Conservation (phyloP, 163 green algal genomes). For the Chlorella variabilis region DNA sequence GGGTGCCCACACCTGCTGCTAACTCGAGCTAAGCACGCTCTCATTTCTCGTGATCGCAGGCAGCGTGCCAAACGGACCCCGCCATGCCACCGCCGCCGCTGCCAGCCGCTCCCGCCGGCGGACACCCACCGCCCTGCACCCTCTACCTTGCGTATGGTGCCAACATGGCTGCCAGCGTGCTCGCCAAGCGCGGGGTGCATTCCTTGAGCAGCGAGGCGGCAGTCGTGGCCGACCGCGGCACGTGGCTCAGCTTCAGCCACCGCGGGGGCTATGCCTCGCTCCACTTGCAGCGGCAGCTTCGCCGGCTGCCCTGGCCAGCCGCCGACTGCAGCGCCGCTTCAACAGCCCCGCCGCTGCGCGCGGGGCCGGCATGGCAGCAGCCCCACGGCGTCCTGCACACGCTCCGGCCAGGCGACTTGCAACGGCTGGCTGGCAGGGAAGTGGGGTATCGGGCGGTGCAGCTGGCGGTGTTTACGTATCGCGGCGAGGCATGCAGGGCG, state of each 20-base stretch:
- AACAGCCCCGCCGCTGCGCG: neutral
- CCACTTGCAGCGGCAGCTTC: neutral
- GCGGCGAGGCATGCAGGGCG: neutral
- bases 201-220: constrained; percentile 7
- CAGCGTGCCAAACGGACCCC: too few relatives aligned
- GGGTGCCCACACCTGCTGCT: too few relatives aligned
- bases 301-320: neutral
- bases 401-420: constrained; percentile 6
- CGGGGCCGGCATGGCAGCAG: neutral
- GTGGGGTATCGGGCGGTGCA: constrained; percentile 17
- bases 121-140: neutral
- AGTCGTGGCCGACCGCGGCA: neutral
- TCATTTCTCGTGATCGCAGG: too few relatives aligned
- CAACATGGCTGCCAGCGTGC: constrained; percentile 25
- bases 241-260: constrained; percentile 30
- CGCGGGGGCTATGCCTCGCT: constrained; percentile 40
- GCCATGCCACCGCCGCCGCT: too few relatives aligned
- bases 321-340: neutral
- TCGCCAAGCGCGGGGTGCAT: constrained; percentile 9
- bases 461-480: neutral
- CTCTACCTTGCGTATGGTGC: constrained; percentile 39
- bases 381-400: constrained; percentile 35
- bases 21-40: too few relatives aligned
- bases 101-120: neutral
- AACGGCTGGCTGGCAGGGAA: constrained; percentile 18